Evolutionary conservation across 192 early-diverging fungal genomes (phyloP).

Genomic region (Backusella sp.): DNA sequence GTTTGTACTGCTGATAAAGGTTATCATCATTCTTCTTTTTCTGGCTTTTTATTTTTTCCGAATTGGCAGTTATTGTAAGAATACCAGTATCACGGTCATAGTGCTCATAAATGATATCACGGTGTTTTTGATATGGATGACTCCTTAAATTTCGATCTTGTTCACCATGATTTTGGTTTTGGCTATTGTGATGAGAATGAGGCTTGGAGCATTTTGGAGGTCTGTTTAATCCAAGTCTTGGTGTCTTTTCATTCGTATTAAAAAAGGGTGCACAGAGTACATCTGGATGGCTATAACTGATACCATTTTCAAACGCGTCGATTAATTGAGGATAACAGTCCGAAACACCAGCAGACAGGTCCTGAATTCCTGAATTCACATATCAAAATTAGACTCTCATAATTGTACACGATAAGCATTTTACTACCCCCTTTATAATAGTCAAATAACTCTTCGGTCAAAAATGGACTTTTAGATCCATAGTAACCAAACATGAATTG

Average conservation of each 20-base stretch:
- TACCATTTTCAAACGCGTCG: conserved; percentile 44
- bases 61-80: conserved; percentile 7
- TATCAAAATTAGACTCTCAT: conserved; percentile 12
- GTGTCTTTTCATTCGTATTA: background rate
- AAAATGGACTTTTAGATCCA: conserved; percentile 67
- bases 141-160: background rate
- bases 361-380: conserved; percentile 47
- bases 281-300: background rate
- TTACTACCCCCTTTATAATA: conserved; percentile 70
- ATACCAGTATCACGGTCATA: conserved; percentile 6
- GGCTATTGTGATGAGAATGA: background rate
- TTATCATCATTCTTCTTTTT: background rate
- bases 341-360: conserved; percentile 56
- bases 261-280: conserved; percentile 24
- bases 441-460: conserved; percentile 67
- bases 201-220: background rate
- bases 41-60: background rate
- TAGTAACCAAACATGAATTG: conserved; percentile 55
- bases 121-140: background rate
- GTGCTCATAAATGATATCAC: background rate
- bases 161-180: background rate
- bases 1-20: background rate
- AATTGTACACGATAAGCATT: background rate
- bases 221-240: background rate
- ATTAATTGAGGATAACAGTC: conserved; percentile 54